These are phyloP conservation scores for Lenwebbia sp. DNA, from an alignment of 345 rosid genomes.

Conservation along the genomic window DNA sequence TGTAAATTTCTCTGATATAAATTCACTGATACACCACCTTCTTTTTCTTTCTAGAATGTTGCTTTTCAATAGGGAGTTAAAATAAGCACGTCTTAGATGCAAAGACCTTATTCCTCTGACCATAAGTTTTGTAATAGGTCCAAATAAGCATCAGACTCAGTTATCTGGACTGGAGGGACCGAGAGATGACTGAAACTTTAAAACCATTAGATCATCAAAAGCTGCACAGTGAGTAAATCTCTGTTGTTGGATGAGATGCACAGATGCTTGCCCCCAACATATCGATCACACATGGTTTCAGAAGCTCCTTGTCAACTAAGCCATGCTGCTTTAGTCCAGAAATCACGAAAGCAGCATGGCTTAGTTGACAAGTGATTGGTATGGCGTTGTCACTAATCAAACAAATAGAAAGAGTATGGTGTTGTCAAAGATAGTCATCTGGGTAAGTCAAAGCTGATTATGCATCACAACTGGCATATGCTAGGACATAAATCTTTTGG, in stretches of 20 bases:
- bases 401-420: background rate
- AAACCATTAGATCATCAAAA: slow-evolving; percentile 45
- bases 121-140: slow-evolving; percentile 25
- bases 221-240: slow-evolving; percentile 31
- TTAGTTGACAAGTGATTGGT: background rate
- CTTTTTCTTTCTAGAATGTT: background rate
- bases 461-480: background rate
- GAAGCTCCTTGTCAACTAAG: background rate
- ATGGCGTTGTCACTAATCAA: background rate
- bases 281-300: background rate
- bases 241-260: background rate
- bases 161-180: slow-evolving; percentile 70
- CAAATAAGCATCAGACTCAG: slow-evolving; percentile 70
- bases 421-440: background rate
- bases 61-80: too few relatives aligned
- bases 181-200: slow-evolving; percentile 63
- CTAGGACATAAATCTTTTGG: background rate
- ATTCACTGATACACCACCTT: background rate
- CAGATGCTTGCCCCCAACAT: background rate
- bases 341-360: background rate
- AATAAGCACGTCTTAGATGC: background rate
- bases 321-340: background rate
- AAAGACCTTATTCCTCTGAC: background rate
- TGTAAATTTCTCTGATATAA: background rate
- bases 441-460: background rate